Percentiles rank a stretch among this genome's conserved stretches.
Evolutionary conservation across 1,139 yeast genomes (phyloP).

Genomic region (Suhomyces chickasaworum): DNA sequence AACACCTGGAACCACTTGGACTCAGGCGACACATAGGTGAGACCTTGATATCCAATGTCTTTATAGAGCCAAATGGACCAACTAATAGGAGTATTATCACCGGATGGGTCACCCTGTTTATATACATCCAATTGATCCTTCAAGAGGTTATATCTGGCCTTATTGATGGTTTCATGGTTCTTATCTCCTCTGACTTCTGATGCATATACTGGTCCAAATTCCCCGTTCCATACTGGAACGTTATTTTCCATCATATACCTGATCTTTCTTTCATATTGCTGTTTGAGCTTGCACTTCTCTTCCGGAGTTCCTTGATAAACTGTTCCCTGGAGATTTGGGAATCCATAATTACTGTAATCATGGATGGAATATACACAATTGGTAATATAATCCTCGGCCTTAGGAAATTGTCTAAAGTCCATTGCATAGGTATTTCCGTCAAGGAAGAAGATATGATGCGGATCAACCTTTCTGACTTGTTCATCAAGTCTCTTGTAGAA

Average conservation of each 20-base stretch:
- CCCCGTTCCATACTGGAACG: conserved; percentile 56
- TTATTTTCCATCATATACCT: conserved; percentile 37
- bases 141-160: conserved; percentile 40
- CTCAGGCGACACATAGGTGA: conserved; percentile 44
- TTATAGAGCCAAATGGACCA: conserved; percentile 57
- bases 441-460: conserved; percentile 46
- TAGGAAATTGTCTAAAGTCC: conserved; percentile 49
- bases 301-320: conserved; percentile 35
- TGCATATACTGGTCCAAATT: conserved; percentile 52
- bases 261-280: conserved; percentile 42
- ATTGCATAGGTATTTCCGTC: conserved; percentile 52
- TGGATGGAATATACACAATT: conserved; percentile 51
- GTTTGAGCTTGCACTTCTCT: conserved; percentile 32
- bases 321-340: conserved; percentile 37
- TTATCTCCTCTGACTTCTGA: conserved; percentile 41
- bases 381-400: conserved; percentile 27
- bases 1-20: conserved; percentile 44
- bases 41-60: conserved; percentile 52
- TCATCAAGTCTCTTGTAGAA: conserved; percentile 38
- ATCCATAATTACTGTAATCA: conserved; percentile 44
- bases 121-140: conserved; percentile 46
- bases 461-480: conserved; percentile 41
- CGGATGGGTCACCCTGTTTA: conserved; percentile 45
- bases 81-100: conserved; percentile 42
- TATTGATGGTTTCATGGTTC: conserved; percentile 37